phyloP scores from a whole-genome alignment of 148 eudicot genomes.

The Rhododendron henanense region DNA sequence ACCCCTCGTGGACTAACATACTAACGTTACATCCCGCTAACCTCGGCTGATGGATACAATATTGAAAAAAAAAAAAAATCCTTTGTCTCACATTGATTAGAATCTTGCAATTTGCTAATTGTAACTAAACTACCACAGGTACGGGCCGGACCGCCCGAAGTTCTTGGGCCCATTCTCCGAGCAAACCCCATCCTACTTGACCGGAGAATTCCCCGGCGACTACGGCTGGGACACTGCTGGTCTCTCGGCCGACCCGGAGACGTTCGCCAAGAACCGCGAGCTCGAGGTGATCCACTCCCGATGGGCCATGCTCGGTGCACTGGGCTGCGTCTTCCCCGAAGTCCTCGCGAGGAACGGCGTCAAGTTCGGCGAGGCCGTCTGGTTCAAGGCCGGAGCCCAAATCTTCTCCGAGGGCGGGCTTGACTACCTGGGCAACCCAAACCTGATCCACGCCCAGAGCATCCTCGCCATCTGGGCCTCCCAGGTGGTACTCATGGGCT shows the following conservation, averaged over 20 bases:
- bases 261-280: slow-evolving; percentile 33
- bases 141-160: slow-evolving; percentile 22
- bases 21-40: too few relatives aligned
- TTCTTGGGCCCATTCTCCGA: slow-evolving; percentile 25
- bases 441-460: slow-evolving; percentile 25
- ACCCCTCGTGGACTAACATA: too few relatives aligned
- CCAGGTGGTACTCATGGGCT: slow-evolving; percentile 30
- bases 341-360: slow-evolving; percentile 26
- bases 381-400: slow-evolving; percentile 36
- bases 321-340: slow-evolving; percentile 31
- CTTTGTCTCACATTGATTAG: too few relatives aligned
- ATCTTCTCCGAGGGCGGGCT: slow-evolving; percentile 34
- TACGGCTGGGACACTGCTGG: slow-evolving; percentile 28
- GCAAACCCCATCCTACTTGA: slow-evolving; percentile 25
- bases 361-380: slow-evolving; percentile 27
- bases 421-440: slow-evolving; percentile 27
- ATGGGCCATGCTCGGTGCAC: slow-evolving; percentile 34
- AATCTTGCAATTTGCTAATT: not conserved
- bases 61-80: too few relatives aligned
- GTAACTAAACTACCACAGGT: slow-evolving; percentile 3
- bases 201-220: slow-evolving; percentile 21
- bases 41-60: too few relatives aligned
- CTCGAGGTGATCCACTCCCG: slow-evolving; percentile 32
- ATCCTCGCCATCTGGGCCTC: slow-evolving; percentile 25
- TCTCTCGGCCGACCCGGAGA: slow-evolving; percentile 20